phyloP scores from a whole-genome alignment of 805 yeast species.

The Diddensiella transvaalensis region DNA sequence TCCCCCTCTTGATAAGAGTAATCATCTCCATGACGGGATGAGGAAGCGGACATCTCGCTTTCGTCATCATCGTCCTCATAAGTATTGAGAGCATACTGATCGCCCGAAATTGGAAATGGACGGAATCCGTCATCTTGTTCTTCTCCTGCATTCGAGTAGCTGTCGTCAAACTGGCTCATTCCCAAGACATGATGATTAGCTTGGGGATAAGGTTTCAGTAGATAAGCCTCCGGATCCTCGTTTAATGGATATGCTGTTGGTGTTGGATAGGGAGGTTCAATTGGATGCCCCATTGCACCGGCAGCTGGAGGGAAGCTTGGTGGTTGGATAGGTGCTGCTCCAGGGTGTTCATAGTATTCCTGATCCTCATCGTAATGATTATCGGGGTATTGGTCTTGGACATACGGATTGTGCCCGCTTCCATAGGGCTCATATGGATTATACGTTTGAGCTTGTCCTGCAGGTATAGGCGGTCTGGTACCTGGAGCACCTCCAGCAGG shows the following conservation, averaged over 20 bases:
- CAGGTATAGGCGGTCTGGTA: not conserved
- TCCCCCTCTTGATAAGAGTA: constrained; percentile 8
- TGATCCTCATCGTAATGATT: not conserved
- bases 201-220: constrained; percentile 15
- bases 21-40: constrained; percentile 24
- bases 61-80: constrained; percentile 24
- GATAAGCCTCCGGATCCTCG: constrained; percentile 17
- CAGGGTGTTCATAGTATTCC: not conserved
- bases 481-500: not conserved
- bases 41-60: constrained; percentile 20
- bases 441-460: not conserved
- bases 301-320: not conserved
- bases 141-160: constrained; percentile 4
- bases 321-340: not conserved
- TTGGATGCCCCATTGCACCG: not conserved
- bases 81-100: constrained; percentile 36
- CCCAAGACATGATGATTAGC: constrained; percentile 13
- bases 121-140: constrained; percentile 30
- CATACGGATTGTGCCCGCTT: not conserved
- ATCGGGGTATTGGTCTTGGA: not conserved
- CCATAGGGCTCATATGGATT: not conserved
- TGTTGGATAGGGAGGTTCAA: not conserved
- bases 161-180: constrained; percentile 12
- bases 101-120: constrained; percentile 38
- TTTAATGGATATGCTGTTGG: not conserved